phyloP scores from a whole-genome alignment of 2,329 filamentous ascomycete species.

The Cercospora sp. region DNA sequence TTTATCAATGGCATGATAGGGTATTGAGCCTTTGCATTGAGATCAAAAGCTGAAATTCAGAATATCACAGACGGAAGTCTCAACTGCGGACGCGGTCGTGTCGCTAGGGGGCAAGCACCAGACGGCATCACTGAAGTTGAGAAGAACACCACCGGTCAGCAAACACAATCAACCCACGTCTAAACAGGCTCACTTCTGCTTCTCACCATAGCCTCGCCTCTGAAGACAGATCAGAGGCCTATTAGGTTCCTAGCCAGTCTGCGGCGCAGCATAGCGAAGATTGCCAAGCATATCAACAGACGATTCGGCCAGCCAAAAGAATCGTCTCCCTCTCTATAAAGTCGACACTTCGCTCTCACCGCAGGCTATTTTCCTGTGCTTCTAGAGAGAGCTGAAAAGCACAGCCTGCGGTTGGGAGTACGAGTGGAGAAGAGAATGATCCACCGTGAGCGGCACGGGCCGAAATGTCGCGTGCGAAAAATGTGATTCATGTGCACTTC shows the following conservation, averaged over 20 bases:
- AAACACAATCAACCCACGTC: not conserved
- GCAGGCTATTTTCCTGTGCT: too few relatives aligned
- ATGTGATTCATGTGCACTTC: too few relatives aligned
- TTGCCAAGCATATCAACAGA: not conserved
- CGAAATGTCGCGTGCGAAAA: too few relatives aligned
- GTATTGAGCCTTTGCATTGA: not conserved
- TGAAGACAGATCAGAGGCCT: not conserved
- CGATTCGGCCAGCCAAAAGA: too few relatives aligned
- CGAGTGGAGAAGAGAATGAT: too few relatives aligned
- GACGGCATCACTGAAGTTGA: too few relatives aligned
- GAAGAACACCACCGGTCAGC: too few relatives aligned
- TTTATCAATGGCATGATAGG: constrained; percentile 34
- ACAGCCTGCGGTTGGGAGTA: too few relatives aligned
- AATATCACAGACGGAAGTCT: not conserved
- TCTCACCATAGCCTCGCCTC: not conserved
- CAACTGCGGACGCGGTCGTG: not conserved
- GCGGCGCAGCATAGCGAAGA: not conserved
- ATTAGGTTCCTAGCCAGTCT: not conserved
- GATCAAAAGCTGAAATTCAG: not conserved
- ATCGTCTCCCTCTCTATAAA: too few relatives aligned
- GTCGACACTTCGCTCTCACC: too few relatives aligned
- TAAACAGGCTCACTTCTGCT: not conserved
- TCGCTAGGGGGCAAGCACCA: not conserved
- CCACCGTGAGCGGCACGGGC: too few relatives aligned
- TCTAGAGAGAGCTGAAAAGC: too few relatives aligned